A percentile compares a stretch with the other conserved stretches of the same genome.
Evolutionary conservation across 495 filamentous ascomycete species (phyloP).

Genomic region (Tuber indicum): DNA sequence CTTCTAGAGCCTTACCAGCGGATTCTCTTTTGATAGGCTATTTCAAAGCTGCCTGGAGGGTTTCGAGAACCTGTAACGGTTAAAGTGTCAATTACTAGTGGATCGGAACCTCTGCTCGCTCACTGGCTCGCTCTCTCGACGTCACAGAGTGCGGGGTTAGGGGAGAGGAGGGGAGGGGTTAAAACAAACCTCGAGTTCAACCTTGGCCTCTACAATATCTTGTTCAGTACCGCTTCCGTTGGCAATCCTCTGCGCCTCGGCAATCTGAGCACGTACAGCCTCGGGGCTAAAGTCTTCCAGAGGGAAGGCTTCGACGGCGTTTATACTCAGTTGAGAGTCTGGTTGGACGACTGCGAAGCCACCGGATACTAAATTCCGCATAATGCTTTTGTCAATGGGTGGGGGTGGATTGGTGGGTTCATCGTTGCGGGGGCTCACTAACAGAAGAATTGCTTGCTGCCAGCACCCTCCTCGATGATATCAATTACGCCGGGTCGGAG

Average conservation of each 20-base stretch:
- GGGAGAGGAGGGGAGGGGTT: neutral
- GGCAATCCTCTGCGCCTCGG: conserved; percentile 92
- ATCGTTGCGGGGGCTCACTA: conserved; percentile 46
- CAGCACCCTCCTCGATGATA: conserved; percentile 84
- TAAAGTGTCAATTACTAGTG: neutral
- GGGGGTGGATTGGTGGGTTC: conserved; percentile 7
- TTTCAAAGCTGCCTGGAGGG: conserved; percentile 66
- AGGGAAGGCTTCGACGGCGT: conserved; percentile 88
- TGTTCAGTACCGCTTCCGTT: conserved; percentile 86
- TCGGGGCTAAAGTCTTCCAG: conserved; percentile 94
- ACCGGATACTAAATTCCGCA: conserved; percentile 64
- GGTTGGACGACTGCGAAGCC: conserved; percentile 97
- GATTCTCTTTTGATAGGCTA: conserved; percentile 1
- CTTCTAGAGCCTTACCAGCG: neutral
- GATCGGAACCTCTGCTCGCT: conserved; percentile 12
- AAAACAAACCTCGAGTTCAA: conserved; percentile 84
- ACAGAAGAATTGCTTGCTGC: conserved; percentile 98
- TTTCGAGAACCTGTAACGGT: conserved; percentile 59
- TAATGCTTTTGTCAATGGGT: neutral
- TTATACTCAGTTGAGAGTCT: conserved; percentile 90
- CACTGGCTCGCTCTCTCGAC: neutral
- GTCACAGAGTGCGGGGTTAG: conserved; percentile 34
- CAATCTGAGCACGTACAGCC: conserved; percentile 68
- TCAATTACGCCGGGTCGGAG: conserved; percentile 93
- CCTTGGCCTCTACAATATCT: conserved; percentile 96